Percentiles rank a stretch among this genome's conserved stretches.
Evolutionary conservation across 2,329 filamentous ascomycete genomes (phyloP).

Genomic region (Fusarium sp.): DNA sequence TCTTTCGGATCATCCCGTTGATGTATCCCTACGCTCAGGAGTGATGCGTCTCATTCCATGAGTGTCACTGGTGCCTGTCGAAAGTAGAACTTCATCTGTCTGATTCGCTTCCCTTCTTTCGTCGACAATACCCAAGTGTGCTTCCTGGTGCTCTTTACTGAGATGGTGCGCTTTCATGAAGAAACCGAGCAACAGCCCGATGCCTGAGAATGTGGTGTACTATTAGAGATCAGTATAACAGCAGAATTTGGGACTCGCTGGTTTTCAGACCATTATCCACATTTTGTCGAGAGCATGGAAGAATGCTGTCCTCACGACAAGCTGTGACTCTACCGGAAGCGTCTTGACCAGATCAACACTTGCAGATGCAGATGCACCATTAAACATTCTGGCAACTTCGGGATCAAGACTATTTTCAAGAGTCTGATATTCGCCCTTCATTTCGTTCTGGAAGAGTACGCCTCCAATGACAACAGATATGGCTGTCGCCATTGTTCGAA

Average conservation of each 20-base stretch:
- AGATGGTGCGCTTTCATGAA: conserved; percentile 42
- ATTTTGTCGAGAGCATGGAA: conserved; percentile 43
- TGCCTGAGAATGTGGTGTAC: conserved; percentile 38
- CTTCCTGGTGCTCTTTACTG: conserved; percentile 40
- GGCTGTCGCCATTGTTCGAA: conserved; percentile 72
- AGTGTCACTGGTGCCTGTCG: neutral
- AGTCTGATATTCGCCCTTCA: conserved; percentile 62
- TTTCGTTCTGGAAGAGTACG: conserved; percentile 78
- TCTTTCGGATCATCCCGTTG: neutral
- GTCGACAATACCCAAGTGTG: conserved; percentile 30
- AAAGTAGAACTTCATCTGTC: neutral
- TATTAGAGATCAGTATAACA: neutral
- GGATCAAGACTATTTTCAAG: conserved; percentile 62
- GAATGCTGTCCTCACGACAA: conserved; percentile 43
- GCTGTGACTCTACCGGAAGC: conserved; percentile 35
- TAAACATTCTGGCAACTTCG: conserved; percentile 60
- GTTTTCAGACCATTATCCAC: conserved; percentile 48
- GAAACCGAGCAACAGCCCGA: conserved; percentile 34
- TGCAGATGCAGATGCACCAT: conserved; percentile 67
- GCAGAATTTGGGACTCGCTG: too few species aligned
- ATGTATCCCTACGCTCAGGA: neutral
- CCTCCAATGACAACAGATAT: conserved; percentile 76
- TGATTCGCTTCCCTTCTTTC: neutral
- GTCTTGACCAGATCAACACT: conserved; percentile 64
- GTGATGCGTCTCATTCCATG: neutral